These are phyloP conservation scores for Trichoderma arundinaceum DNA, from an alignment of 2,329 filamentous ascomycete species.

Conservation along the genomic window DNA sequence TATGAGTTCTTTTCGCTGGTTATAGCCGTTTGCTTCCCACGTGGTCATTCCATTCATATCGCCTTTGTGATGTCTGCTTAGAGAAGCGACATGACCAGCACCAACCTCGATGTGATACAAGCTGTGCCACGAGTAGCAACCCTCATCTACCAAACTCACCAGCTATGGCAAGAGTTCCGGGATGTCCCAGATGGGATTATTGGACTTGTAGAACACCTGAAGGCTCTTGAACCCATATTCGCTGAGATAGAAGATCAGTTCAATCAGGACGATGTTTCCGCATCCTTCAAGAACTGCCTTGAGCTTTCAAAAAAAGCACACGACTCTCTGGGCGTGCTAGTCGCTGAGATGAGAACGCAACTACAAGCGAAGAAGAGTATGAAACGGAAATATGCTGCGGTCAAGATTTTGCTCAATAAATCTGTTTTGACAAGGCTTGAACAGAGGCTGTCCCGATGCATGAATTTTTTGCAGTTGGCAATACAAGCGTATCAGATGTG, in stretches of 20 bases:
- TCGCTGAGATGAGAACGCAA: constrained; percentile 32
- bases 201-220: constrained; percentile 35
- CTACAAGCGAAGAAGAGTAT: constrained; percentile 32
- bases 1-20: background rate
- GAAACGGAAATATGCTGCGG: constrained; percentile 34
- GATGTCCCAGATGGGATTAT: constrained; percentile 36
- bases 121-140: constrained; percentile 35
- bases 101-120: constrained; percentile 38
- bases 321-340: constrained; percentile 31
- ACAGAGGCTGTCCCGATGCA: constrained; percentile 31
- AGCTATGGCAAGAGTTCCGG: constrained; percentile 39
- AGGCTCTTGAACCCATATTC: constrained; percentile 34
- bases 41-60: background rate
- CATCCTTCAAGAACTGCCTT: constrained; percentile 28
- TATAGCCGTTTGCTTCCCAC: background rate
- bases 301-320: constrained; percentile 32
- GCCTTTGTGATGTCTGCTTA: background rate
- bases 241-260: constrained; percentile 33
- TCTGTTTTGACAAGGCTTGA: constrained; percentile 34
- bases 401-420: constrained; percentile 36
- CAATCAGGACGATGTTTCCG: constrained; percentile 14
- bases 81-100: constrained; percentile 32
- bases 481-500: constrained; percentile 35
- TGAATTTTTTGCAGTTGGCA: constrained; percentile 34
- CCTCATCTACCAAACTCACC: constrained; percentile 34